Percentiles rank a stretch among this genome's conserved stretches.
These are phyloP conservation scores for Torulaspora globosa DNA, from an alignment of 1,139 yeast species.

Conservation along the genomic window DNA sequence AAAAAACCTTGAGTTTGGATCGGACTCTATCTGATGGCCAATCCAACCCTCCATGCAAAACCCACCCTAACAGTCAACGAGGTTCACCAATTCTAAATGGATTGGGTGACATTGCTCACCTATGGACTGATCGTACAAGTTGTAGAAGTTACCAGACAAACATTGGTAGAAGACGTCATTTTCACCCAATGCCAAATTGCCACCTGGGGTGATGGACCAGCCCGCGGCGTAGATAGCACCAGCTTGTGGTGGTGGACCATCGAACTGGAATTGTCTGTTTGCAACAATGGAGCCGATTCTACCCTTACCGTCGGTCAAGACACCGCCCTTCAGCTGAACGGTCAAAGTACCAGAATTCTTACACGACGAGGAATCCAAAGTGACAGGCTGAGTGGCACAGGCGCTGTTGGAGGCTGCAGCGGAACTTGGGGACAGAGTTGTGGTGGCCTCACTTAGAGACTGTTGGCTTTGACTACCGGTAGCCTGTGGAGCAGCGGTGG, in stretches of 20 bases:
- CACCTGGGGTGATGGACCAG: constrained; percentile 65
- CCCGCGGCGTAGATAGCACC: constrained; percentile 85
- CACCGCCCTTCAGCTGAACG: constrained; percentile 50
- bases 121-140: constrained; percentile 67
- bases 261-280: constrained; percentile 86
- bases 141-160: constrained; percentile 76
- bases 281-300: constrained; percentile 83
- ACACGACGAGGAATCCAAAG: constrained; percentile 42
- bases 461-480: too few relatives aligned
- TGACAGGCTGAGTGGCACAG: constrained; percentile 10
- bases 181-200: constrained; percentile 68
- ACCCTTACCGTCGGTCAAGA: constrained; percentile 60
- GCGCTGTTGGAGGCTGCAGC: constrained; percentile 7
- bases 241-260: constrained; percentile 90
- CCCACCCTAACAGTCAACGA: constrained; percentile 51
- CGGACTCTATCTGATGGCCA: not conserved
- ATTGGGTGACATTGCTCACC: constrained; percentile 68
- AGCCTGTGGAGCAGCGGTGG: constrained; percentile 19
- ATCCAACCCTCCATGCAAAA: constrained; percentile 1
- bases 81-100: constrained; percentile 59
- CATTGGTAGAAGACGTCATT: constrained; percentile 70
- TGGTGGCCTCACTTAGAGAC: constrained; percentile 9
- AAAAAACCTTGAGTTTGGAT: not conserved
- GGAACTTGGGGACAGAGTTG: constrained; percentile 14
- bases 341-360: constrained; percentile 49